Base-by-base conservation (phyloP, 2,329 filamentous ascomycete genomes). In the Orbilia blumenaviensis region DNA sequence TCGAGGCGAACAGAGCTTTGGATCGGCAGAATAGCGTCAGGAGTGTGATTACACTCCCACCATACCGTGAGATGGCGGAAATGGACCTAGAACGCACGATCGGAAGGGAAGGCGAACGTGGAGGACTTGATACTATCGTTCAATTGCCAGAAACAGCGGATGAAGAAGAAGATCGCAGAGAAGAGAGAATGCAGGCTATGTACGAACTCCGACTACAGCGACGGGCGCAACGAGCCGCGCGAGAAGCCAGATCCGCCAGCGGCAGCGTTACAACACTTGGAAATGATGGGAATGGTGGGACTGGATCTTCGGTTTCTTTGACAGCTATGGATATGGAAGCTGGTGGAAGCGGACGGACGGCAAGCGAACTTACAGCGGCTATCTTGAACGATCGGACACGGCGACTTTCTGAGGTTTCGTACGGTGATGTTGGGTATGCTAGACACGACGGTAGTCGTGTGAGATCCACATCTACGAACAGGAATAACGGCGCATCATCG, bases 41-140 rank as follows among this genome's bases (percentile, higher is more conserved):
- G 66, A 96, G 93, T n/a, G 89, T 98, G 67, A 95, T 97, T 87
- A 98, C 95, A 0, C 84, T 99, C 1, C 95, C 95, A 0, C 88
- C 92, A 0, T 99, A 99, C 82, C 90, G 91, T 1, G 87, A 87
- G 14, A 74, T 79, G 38, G 75, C 80, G 3, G 89, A 88, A 27
- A 89, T 93, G 0, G 90, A 91, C 18, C 90, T 89, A 50, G 95
- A 99, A 82, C 90, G 90, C 79, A 89, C 97, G 0, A 86, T 98
- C 54, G 95, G 90, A 6, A 88, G 94, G 3, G 95, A 96, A 82
- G 95, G 95, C 58, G 95, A 99, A 82, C 88, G 95, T 75, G 94
- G 87, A 63, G 95, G 95, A 6, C 93, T 99, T 80, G 95, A 99
- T 80, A 88, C 92, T 2, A 93, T 99, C 0, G 84, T 98, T 10